Evolutionary conservation across 805 yeast genomes (phyloP), one percentile per base, ranked within the genome.

Genomic region (Hanseniaspora lachancei): DNA sequence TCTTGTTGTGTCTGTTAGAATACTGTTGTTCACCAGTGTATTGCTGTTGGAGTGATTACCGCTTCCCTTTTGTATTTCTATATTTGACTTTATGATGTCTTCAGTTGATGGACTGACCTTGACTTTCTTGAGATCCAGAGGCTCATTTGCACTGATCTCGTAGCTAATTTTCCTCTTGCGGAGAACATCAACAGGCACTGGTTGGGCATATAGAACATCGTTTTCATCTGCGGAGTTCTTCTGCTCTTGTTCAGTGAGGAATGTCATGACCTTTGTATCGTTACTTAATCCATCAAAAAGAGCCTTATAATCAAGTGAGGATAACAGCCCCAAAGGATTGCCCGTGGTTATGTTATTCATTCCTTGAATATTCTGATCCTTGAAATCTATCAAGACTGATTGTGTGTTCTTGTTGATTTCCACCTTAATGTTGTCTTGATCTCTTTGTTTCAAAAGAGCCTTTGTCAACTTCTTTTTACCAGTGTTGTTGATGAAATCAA

Each of bases 401-500:
- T 53, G 56, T 9, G 39, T 35, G 5, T 24, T 9, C 29, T 53
- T 53, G 10, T 44, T 49, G 3, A 53, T 18, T 29, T 53, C 56
- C 2, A 46, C 42, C 21, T 39, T 53, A 1, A 53, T 53, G 15
- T 46, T 50, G 41, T 68, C 72, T 51, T 62, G 67, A 54, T 67
- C 71, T 49, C 67, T 63, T 2, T 60, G 63, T 49, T 65, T 63
- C 49, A 65, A 68, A 7, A 64, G 62, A 7, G 67, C 63, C 44
- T 67, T 67, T 4, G 66, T 60, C 5, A 63, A 24, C 46, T 65
- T 65, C 57, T 63, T 66, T 60, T 66, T 68, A 29, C 70, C 70
- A 10, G 68, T 61, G n/a, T 67, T 65, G 57, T 68, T 68, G 16
- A 64, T 60, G 24, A 59, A 59, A 42, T 67, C 70, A 21, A 66